Conservation (phyloP, 495 filamentous ascomycete species). For the Aspergillus cristatus region DNA sequence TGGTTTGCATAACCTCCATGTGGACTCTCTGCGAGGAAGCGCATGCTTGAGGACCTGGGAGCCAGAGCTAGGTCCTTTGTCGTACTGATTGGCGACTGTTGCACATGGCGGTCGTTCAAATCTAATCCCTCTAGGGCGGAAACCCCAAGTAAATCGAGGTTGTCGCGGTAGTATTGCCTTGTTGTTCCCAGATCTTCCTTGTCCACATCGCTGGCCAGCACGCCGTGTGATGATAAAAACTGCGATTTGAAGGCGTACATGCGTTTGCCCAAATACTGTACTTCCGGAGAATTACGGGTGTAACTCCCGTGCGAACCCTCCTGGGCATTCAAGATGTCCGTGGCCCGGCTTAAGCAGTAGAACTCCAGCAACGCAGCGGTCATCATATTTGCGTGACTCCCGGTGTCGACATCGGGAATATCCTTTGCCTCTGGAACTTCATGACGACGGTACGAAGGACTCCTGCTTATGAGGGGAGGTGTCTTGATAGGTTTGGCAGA, state of each 20-base stretch:
- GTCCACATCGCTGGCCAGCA: conserved; percentile 31
- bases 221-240: conserved; percentile 31
- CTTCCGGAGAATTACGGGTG: conserved; percentile 37
- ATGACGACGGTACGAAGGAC: conserved; percentile 16
- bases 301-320: conserved; percentile 20
- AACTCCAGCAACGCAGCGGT: conserved; percentile 37
- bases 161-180: conserved; percentile 35
- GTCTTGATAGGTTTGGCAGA: conserved; percentile 4
- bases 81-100: conserved; percentile 9
- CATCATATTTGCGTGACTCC: conserved; percentile 35
- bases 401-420: conserved; percentile 18
- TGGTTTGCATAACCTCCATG: conserved; percentile 4
- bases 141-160: conserved; percentile 31
- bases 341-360: conserved; percentile 35
- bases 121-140: conserved; percentile 29
- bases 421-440: conserved; percentile 13
- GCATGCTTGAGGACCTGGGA: conserved; percentile 7
- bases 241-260: conserved; percentile 35
- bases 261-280: conserved; percentile 29
- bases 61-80: conserved; percentile 16
- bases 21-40: conserved; percentile 3
- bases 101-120: conserved; percentile 11
- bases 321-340: conserved; percentile 36
- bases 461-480: conserved; percentile 3
- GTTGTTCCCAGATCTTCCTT: conserved; percentile 26